These are phyloP conservation scores for Rutstroemia sp. DNA, from an alignment of 2,329 filamentous ascomycete species.

Conservation along the genomic window DNA sequence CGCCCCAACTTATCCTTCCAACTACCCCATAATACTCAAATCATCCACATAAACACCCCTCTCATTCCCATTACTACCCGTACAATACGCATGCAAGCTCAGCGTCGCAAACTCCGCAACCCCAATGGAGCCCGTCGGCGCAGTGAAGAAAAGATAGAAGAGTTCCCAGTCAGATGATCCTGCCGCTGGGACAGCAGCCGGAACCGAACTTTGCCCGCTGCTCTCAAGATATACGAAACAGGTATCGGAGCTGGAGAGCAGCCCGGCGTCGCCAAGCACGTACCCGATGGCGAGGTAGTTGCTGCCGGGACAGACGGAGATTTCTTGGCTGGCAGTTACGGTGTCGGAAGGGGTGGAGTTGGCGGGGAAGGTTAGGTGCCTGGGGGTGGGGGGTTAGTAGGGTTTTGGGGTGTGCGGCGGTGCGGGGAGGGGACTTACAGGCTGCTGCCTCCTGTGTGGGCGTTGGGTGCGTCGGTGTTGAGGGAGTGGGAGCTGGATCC, in stretches of 20 bases:
- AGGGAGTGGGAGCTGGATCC: not conserved
- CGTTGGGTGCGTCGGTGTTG: not conserved
- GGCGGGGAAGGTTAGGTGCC: not conserved
- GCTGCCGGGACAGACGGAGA: not conserved
- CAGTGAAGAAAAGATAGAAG: not conserved
- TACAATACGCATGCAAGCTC: not conserved
- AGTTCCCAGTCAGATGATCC: not conserved
- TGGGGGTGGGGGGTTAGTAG: not conserved
- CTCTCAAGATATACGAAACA: not conserved
- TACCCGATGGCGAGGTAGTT: not conserved
- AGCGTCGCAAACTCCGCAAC: not conserved
- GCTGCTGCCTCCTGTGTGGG: not conserved
- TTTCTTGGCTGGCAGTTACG: not conserved
- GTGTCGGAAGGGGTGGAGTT: not conserved
- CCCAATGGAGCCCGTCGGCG: not conserved
- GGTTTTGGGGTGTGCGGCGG: too few relatives aligned
- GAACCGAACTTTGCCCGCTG: not conserved
- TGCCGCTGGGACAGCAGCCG: not conserved
- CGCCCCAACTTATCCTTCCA: not conserved
- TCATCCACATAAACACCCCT: not conserved
- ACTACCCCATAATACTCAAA: not conserved
- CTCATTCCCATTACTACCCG: not conserved
- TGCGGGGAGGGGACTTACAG: not conserved
- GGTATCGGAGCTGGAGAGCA: not conserved
- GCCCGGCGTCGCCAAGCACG: not conserved